Conservation (phyloP, 139 green algal species). For the Chlorella sp. region DNA sequence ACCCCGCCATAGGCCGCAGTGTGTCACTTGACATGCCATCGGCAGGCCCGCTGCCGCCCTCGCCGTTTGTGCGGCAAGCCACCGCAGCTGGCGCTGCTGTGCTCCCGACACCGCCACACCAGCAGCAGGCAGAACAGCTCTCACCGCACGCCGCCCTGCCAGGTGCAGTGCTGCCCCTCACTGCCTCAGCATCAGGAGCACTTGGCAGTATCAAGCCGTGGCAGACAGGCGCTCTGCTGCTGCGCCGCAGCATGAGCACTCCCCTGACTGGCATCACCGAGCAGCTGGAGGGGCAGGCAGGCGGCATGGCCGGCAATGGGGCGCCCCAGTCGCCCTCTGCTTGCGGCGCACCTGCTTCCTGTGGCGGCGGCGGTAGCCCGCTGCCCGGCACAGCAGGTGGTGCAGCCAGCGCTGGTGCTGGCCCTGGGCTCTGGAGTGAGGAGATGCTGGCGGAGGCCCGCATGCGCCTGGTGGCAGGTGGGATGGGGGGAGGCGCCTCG, state of each 20-base stretch:
- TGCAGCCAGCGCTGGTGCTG: background rate
- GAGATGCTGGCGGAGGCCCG: conserved; percentile 36
- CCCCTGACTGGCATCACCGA: conserved; percentile 13
- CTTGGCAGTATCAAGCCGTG: conserved; percentile 1
- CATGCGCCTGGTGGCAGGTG: conserved; percentile 56
- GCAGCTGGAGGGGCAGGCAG: background rate
- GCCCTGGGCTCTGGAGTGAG: background rate
- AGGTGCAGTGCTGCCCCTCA: no score
- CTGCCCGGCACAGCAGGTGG: background rate
- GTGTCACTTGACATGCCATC: no score
- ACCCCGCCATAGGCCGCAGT: no score
- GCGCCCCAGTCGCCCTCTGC: background rate
- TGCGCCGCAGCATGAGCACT: conserved; percentile 34
- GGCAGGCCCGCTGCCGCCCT: no score
- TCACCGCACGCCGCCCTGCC: background rate
- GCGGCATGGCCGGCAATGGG: background rate
- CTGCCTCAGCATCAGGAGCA: no score
- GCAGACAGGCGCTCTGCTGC: conserved; percentile 12
- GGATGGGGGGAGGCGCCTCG: background rate
- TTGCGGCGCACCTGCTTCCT: background rate
- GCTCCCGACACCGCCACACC: no score
- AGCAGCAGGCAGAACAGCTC: no score
- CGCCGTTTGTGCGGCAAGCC: no score
- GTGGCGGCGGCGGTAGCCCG: background rate
- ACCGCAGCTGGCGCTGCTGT: no score